Conservation (phyloP, 768 basidiomycete species). For the Gelatoporia subvermispora region DNA sequence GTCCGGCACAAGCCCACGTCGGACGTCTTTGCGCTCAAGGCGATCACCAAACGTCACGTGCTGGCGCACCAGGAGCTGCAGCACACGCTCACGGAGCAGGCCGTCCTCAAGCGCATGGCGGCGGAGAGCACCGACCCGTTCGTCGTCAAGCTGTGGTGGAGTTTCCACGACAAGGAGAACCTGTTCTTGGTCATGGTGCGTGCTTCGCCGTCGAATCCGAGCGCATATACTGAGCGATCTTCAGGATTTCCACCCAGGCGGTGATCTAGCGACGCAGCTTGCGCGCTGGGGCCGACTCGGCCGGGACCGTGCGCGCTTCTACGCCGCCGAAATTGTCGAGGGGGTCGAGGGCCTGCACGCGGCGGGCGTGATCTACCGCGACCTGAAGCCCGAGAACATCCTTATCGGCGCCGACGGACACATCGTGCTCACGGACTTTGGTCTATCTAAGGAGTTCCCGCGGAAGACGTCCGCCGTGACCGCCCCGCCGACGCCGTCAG, state of each 20-base stretch:
- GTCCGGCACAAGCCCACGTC: conserved; percentile 73
- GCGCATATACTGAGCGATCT: background rate
- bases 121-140: conserved; percentile 87
- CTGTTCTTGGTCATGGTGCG: conserved; percentile 91
- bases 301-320: conserved; percentile 91
- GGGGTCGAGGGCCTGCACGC: conserved; percentile 93
- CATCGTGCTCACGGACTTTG: conserved; percentile 96
- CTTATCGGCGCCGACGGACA: conserved; percentile 93
- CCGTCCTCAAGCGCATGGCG: conserved; percentile 91
- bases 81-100: conserved; percentile 95
- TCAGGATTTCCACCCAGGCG: conserved; percentile 92
- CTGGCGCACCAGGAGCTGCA: conserved; percentile 94
- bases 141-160: conserved; percentile 94
- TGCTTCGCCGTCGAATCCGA: conserved; percentile 3
- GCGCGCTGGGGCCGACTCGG: conserved; percentile 94
- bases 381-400: conserved; percentile 96
- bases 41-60: conserved; percentile 96
- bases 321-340: conserved; percentile 95
- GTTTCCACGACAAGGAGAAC: conserved; percentile 97
- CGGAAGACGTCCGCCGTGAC: conserved; percentile 42
- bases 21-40: conserved; percentile 89
- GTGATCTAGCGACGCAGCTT: conserved; percentile 96
- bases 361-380: conserved; percentile 94
- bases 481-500: conserved; percentile 56
- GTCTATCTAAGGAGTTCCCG: conserved; percentile 88